These are phyloP conservation scores for Capniomyces stellatus DNA, from an alignment of 371 early-diverging fungal genomes.

Conservation along the genomic window DNA sequence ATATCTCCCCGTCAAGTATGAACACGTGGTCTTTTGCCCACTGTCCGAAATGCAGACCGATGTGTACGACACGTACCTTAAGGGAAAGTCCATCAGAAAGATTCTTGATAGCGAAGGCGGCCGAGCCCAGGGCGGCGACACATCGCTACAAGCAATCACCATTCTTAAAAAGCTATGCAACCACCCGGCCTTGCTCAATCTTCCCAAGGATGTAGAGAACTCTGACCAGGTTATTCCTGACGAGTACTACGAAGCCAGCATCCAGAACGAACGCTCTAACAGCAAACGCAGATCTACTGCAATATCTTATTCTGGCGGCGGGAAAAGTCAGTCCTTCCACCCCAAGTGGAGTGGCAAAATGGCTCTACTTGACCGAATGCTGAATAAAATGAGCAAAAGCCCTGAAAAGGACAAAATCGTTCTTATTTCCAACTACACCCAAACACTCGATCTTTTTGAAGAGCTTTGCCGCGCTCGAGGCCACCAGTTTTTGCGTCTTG, in stretches of 20 bases:
- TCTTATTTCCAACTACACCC: constrained; percentile 91
- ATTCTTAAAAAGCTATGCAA: constrained; percentile 88
- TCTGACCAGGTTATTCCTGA: constrained; percentile 39
- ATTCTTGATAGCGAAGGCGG: constrained; percentile 32
- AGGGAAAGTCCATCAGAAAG: constrained; percentile 56
- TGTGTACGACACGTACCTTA: constrained; percentile 60
- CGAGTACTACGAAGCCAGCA: constrained; percentile 12
- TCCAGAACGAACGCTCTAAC: constrained; percentile 3
- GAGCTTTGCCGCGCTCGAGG: constrained; percentile 54
- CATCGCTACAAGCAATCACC: constrained; percentile 55
- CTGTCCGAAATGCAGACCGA: constrained; percentile 55
- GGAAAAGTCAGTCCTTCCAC: constrained; percentile 27
- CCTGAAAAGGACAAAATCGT: constrained; percentile 85
- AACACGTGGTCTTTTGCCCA: constrained; percentile 90
- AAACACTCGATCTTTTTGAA: constrained; percentile 91
- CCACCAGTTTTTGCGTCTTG: constrained; percentile 66
- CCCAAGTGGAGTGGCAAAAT: constrained; percentile 79
- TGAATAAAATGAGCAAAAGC: constrained; percentile 33
- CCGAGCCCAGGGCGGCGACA: constrained; percentile 18
- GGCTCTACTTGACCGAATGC: constrained; percentile 52
- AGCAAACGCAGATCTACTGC: constrained; percentile 4
- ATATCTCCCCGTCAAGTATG: constrained; percentile 88
- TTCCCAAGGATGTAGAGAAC: constrained; percentile 47
- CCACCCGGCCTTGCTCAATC: constrained; percentile 65
- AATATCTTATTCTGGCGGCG: neutral